phyloP scores from a whole-genome alignment of 768 basidiomycete genomes.

The Serendipita vermifera region DNA sequence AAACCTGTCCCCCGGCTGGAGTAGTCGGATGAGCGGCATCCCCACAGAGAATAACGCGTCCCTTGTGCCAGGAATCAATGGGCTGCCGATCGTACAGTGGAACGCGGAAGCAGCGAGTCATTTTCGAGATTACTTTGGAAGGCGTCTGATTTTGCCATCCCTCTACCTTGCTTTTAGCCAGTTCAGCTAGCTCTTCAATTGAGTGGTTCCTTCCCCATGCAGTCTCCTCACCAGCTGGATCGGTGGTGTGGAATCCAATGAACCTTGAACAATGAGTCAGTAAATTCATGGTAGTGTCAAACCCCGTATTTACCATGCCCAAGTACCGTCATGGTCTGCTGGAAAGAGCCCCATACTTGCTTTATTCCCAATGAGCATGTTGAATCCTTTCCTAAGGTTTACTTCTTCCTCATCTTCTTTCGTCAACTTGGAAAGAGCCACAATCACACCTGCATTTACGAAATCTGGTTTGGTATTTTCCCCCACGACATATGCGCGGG shows the following conservation, averaged over 20 bases:
- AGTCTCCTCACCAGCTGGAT: slow-evolving; percentile 1
- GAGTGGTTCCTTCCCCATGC: slow-evolving; percentile 18
- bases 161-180: slow-evolving; percentile 21
- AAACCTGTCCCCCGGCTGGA: slow-evolving; percentile 24
- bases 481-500: slow-evolving; percentile 29
- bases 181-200: slow-evolving; percentile 20
- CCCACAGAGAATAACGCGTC: slow-evolving; percentile 31
- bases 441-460: slow-evolving; percentile 30
- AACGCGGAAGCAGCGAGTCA: slow-evolving; percentile 19
- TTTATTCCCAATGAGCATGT: background rate
- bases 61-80: slow-evolving; percentile 29
- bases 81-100: slow-evolving; percentile 35
- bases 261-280: slow-evolving; percentile 15
- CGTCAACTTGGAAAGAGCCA: slow-evolving; percentile 6
- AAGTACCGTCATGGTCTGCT: background rate
- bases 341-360: slow-evolving; percentile 27
- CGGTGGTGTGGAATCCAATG: background rate
- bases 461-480: slow-evolving; percentile 23
- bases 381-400: background rate
- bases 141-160: slow-evolving; percentile 14
- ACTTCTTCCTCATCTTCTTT: background rate
- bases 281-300: background rate
- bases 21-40: slow-evolving; percentile 37
- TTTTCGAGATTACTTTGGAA: background rate
- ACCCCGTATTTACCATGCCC: slow-evolving; percentile 1